Base-by-base conservation (phyloP, 2,329 filamentous ascomycete species). In the Beauveria sp. region DNA sequence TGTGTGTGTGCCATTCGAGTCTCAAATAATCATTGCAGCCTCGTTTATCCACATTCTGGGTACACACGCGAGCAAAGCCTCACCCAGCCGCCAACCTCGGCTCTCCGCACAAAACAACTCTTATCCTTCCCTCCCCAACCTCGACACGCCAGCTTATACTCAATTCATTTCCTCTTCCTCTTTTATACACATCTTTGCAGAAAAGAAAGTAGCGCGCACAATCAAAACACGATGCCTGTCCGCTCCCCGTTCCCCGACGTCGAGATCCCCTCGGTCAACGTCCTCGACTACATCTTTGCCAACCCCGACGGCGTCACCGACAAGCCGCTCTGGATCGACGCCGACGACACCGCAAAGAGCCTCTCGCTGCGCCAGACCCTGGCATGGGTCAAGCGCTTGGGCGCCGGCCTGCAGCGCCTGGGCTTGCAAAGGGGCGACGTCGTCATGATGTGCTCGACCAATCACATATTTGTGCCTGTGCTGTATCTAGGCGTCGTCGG, bases 381-480 rank as follows among this genome's bases (percentile, higher is more conserved):
- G 34, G 66, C 71, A 72, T 84, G 80, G 80, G 73, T 79, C 44
- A 81, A 78, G 66, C 72, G 80, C 61, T 66, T 85, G n/a, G 79
- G 76, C 0, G 70, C 73, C 43, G 81, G 81, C 4, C 71, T 84
- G 16, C 72, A 80, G 54, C 71, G 67, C 3, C 66, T 80, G 8
- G 79, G 78, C 0, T 62, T 84, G 7, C 66, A 75, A 60, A 72
- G 70, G 55, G 78, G 78, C 14, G 81, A 84, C 56, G 79, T 81
- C 2, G 78, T 82, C 37, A 75, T 84, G 74, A 75, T 83, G 48
- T 81, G 79, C 65, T 79, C 79, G 0, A 76, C 78, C 2, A 84
- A 84, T 66, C 79, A 83, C 63, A 77, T 84, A 44, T 82, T 80
- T 64, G 76, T 84, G 1, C 81, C 81, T 0, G 78, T 79, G 4